Conservation (phyloP, 2,329 filamentous ascomycete genomes). For the Herpotrichia juniperi region DNA sequence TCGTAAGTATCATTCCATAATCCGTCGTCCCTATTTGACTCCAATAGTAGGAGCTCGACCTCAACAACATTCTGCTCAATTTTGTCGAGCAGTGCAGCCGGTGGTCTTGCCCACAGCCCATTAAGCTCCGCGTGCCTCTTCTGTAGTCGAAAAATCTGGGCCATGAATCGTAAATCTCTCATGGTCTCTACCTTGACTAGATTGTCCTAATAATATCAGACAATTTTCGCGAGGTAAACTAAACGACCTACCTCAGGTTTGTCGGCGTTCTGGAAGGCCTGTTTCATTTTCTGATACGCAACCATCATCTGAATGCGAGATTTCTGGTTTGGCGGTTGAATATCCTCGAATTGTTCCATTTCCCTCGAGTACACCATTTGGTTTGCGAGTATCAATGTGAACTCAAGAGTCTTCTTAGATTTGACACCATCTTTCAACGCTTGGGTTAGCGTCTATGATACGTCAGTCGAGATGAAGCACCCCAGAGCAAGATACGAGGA, state of each 20-base stretch:
- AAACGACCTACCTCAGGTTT: conserved; percentile 25
- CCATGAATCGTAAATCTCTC: conserved; percentile 43
- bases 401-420: conserved; percentile 31
- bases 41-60: conserved; percentile 20
- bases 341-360: conserved; percentile 4
- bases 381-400: conserved; percentile 33
- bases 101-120: conserved; percentile 28
- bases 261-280: conserved; percentile 27
- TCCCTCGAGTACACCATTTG: conserved; percentile 36
- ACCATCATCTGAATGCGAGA: conserved; percentile 24
- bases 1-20: neutral
- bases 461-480: conserved; percentile 9
- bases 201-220: conserved; percentile 23
- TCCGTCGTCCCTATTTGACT: conserved; percentile 8
- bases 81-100: conserved; percentile 23
- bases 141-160: conserved; percentile 34
- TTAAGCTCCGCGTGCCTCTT: conserved; percentile 28
- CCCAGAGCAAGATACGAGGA: neutral
- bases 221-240: conserved; percentile 7
- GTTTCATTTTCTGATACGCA: conserved; percentile 30
- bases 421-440: conserved; percentile 31
- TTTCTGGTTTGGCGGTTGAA: conserved; percentile 14
- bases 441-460: conserved; percentile 33
- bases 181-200: conserved; percentile 34
- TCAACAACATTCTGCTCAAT: conserved; percentile 29